Evolutionary conservation across 2,329 filamentous ascomycete genomes (phyloP).

Genomic region (Pleomassaria siparia): DNA sequence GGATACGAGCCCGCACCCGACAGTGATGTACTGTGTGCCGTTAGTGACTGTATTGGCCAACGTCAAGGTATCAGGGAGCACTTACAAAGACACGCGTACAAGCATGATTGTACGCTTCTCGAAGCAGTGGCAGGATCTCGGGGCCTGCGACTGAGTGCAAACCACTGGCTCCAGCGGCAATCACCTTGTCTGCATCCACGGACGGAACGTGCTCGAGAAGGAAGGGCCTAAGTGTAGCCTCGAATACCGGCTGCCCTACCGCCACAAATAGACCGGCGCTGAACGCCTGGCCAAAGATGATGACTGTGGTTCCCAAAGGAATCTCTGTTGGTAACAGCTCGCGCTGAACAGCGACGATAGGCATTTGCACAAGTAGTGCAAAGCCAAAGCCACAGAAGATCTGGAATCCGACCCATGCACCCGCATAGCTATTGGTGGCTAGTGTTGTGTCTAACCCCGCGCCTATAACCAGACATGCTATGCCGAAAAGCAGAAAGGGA

Average conservation of each 20-base stretch:
- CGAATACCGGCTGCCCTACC: background rate
- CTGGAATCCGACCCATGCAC: slow-evolving; percentile 16
- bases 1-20: background rate
- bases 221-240: background rate
- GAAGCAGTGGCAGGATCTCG: background rate
- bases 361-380: slow-evolving; percentile 4
- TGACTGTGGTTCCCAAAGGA: background rate
- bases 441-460: slow-evolving; percentile 12
- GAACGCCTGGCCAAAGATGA: background rate
- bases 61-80: background rate
- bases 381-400: slow-evolving; percentile 10
- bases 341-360: slow-evolving; percentile 1
- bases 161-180: background rate
- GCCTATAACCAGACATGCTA: background rate
- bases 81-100: background rate
- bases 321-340: background rate
- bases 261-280: background rate
- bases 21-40: background rate
- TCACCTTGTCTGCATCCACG: background rate
- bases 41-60: background rate
- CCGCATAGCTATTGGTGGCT: slow-evolving; percentile 6
- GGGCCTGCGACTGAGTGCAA: background rate
- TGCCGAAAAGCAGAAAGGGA: slow-evolving; percentile 2
- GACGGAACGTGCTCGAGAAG: background rate
- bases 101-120: background rate